Evolutionary conservation across 179 eudicot species (phyloP).

Genomic region (Silene coronaria): DNA sequence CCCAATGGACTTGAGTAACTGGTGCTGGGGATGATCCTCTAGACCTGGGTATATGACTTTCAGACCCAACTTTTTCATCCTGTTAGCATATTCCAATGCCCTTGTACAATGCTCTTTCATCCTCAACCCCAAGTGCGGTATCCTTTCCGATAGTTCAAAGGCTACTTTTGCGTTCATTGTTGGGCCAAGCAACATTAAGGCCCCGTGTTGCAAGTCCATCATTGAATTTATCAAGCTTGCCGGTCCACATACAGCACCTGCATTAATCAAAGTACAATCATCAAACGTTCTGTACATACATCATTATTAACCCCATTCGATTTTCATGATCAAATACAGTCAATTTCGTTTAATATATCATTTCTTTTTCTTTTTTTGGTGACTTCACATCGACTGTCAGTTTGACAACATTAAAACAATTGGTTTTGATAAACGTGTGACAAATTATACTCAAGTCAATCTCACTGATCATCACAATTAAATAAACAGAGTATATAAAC

Average conservation of each 20-base stretch:
- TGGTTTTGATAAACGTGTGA: no score
- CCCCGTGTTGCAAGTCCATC: constrained; percentile 93
- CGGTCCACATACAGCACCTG: constrained; percentile 92
- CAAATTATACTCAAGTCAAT: no score
- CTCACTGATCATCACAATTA: no score
- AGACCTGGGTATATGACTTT: constrained; percentile 88
- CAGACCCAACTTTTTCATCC: constrained; percentile 74
- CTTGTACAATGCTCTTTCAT: constrained; percentile 82
- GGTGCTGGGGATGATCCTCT: constrained; percentile 77
- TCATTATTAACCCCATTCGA: neutral
- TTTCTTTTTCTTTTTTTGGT: no score
- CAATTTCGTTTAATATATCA: no score
- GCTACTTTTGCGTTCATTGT: constrained; percentile 97
- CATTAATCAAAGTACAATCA: neutral
- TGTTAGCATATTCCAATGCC: constrained; percentile 62
- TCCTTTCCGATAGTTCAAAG: constrained; percentile 70
- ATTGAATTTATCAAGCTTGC: constrained; percentile 75
- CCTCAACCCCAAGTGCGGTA: constrained; percentile 77
- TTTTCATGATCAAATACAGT: neutral
- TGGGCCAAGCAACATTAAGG: constrained; percentile 83
- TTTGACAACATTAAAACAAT: no score
- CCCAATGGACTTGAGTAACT: constrained; percentile 52
- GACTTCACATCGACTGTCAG: no score
- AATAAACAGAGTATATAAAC: no score
- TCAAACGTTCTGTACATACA: no score